Evolutionary conservation across 257 asterid species (phyloP).

Genomic region (Sherardia arvensis): DNA sequence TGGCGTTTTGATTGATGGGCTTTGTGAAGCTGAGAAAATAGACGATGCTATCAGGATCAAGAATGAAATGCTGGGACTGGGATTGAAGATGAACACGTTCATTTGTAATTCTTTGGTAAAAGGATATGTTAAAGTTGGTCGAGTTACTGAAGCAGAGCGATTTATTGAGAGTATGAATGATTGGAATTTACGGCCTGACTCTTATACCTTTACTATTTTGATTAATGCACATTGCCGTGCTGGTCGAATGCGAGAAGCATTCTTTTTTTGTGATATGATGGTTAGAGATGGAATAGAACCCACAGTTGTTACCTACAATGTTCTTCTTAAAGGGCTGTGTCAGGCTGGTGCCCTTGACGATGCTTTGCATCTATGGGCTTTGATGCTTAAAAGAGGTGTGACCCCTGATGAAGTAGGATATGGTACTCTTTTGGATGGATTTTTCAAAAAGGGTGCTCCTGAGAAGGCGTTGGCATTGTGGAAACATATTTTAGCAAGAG

Average conservation of each 20-base stretch:
- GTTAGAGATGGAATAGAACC: conserved; percentile 45
- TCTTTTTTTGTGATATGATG: conserved; percentile 61
- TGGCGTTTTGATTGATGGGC: conserved; percentile 72
- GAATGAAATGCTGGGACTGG: conserved; percentile 62
- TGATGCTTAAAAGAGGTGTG: conserved; percentile 67
- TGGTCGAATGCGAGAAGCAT: conserved; percentile 52
- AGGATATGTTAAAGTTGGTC: conserved; percentile 70
- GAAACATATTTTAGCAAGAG: conserved; percentile 68
- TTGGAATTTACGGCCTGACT: conserved; percentile 59
- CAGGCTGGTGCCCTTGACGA: conserved; percentile 42
- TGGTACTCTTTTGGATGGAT: conserved; percentile 57
- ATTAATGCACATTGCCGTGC: conserved; percentile 66
- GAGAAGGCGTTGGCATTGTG: conserved; percentile 49
- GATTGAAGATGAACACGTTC: conserved; percentile 52
- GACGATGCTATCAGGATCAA: conserved; percentile 58
- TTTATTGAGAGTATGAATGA: conserved; percentile 37
- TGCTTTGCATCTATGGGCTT: conserved; percentile 67
- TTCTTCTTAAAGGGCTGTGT: conserved; percentile 70
- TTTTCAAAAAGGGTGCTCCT: conserved; percentile 39
- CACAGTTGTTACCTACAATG: conserved; percentile 60
- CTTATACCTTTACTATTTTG: conserved; percentile 62
- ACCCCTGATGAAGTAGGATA: conserved; percentile 63
- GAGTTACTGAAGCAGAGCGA: conserved; percentile 44
- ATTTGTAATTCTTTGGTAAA: conserved; percentile 65
- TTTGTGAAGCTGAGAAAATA: conserved; percentile 68